These are phyloP conservation scores for Apiospora sp. DNA, from an alignment of 2,329 filamentous ascomycete genomes.

Conservation along the genomic window DNA sequence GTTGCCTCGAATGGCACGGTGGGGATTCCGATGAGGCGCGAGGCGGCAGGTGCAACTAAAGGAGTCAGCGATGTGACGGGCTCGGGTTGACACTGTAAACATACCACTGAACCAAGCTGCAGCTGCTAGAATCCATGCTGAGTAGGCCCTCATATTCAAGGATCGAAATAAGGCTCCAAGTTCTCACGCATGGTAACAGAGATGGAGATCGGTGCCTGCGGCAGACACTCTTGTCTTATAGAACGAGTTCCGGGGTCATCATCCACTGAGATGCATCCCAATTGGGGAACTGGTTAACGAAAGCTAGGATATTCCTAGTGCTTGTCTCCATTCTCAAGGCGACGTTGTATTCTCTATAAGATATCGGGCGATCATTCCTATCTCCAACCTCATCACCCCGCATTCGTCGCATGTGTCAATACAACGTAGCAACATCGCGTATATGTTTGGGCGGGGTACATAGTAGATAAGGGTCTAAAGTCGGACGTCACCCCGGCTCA, in stretches of 20 bases:
- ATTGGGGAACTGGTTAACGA: background rate
- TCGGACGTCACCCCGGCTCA: background rate
- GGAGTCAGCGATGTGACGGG: background rate
- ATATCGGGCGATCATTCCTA: background rate
- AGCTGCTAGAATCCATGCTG: background rate
- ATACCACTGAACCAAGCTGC: slow-evolving; percentile 9
- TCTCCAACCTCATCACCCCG: background rate
- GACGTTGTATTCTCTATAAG: background rate
- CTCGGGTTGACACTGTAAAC: background rate
- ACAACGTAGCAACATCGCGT: slow-evolving; percentile 7
- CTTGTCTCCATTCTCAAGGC: background rate
- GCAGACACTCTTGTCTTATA: background rate
- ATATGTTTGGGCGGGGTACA: background rate
- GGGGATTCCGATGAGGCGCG: slow-evolving; percentile 43
- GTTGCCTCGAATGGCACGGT: slow-evolving; percentile 43
- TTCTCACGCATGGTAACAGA: background rate
- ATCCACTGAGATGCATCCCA: background rate
- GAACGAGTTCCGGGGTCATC: background rate
- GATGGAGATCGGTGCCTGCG: background rate
- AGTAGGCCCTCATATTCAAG: background rate
- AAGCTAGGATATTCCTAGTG: background rate
- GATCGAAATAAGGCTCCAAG: background rate
- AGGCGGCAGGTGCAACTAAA: slow-evolving; percentile 31
- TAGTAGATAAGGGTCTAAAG: background rate
- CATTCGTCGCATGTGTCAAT: background rate